A percentile compares a stretch with the other conserved stretches of the same genome.
Evolutionary conservation across 768 basidiomycete genomes (phyloP).

Genomic region (Coprinopsis marcescibilis): DNA sequence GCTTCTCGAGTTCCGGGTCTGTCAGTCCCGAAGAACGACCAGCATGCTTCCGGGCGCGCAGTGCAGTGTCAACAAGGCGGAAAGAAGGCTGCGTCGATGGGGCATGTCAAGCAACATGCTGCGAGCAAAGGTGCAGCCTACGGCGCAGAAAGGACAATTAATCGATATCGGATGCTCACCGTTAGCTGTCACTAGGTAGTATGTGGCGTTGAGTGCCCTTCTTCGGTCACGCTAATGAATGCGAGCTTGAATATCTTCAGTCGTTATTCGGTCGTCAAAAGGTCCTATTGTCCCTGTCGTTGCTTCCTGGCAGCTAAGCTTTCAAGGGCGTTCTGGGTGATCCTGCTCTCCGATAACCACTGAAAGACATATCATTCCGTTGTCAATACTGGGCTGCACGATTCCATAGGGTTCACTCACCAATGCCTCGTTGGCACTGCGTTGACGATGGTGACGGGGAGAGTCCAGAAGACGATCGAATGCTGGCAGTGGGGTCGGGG

Average conservation of each 20-base stretch:
- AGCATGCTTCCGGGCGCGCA: not conserved
- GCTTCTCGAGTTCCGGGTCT: not conserved
- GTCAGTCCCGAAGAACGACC: not conserved
- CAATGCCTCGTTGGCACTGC: not conserved
- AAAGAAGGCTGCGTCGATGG: not conserved
- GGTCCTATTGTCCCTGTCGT: too few species aligned
- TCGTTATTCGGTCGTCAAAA: too few species aligned
- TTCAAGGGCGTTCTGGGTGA: too few species aligned
- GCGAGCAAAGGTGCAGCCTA: too few species aligned
- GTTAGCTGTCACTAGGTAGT: too few species aligned
- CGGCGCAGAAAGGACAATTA: not conserved
- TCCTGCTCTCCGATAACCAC: not conserved
- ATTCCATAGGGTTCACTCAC: not conserved
- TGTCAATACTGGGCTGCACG: too few species aligned
- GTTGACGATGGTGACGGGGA: not conserved
- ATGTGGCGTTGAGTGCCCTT: too few species aligned
- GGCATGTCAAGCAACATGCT: not conserved
- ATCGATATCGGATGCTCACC: not conserved
- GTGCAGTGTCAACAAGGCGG: constrained; percentile 1
- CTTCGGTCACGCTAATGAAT: too few species aligned
- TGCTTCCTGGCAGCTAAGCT: too few species aligned
- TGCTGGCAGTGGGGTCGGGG: not conserved
- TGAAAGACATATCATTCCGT: too few species aligned
- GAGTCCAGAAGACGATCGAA: constrained; percentile 2
- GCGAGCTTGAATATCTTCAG: too few species aligned